Conservation (phyloP, 345 rosid species). For the Laguncularia racemosa region DNA sequence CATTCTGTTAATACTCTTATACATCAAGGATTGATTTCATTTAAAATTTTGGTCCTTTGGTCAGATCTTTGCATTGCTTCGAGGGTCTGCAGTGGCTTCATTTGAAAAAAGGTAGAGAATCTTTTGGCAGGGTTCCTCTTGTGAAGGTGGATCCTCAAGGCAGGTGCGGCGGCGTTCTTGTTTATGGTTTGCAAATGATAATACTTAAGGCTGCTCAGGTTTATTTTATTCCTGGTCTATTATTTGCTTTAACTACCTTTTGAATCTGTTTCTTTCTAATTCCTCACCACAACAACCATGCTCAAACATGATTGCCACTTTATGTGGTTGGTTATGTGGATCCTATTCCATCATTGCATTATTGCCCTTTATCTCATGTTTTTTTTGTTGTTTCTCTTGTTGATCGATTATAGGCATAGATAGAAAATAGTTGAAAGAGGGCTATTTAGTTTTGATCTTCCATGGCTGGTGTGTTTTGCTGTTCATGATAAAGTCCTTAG, state of each 20-base stretch:
- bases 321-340: no score
- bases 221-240: conserved; percentile 20
- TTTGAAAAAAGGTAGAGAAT: conserved; percentile 91
- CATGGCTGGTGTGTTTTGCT: no score
- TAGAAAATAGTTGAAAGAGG: no score
- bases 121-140: conserved; percentile 77
- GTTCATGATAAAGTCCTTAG: no score
- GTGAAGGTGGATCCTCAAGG: conserved; percentile 98
- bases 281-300: no score
- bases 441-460: no score
- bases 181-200: conserved; percentile 94
- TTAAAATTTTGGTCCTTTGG: neutral
- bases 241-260: neutral
- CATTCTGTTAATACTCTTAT: neutral
- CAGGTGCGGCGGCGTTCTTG: conserved; percentile 88
- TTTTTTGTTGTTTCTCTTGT: no score
- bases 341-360: no score
- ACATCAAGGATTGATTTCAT: neutral
- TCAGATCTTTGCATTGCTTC: conserved; percentile 98
- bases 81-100: conserved; percentile 96
- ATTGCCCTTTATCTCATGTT: no score
- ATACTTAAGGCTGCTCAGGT: conserved; percentile 97
- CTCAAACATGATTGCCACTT: no score
- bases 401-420: no score
- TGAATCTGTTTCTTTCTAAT: neutral